Conservation (phyloP, 2,329 filamentous ascomycete genomes). For the Sclerotinia sclerotiorum region DNA sequence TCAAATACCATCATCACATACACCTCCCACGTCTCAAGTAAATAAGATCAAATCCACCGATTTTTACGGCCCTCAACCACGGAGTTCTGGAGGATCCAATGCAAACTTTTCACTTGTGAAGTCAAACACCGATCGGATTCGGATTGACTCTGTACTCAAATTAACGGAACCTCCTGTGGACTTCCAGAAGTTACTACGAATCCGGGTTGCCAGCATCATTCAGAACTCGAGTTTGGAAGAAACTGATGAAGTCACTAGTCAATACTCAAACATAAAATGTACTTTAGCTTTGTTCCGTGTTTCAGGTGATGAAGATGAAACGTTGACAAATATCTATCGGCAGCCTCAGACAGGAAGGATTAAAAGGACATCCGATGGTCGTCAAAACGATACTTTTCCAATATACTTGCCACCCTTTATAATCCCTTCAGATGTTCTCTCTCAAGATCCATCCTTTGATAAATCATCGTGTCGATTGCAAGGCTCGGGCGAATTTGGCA, state of each 20-base stretch:
- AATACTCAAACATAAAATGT: conserved; percentile 30
- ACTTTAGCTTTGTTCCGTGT: conserved; percentile 29
- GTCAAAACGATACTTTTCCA: not conserved
- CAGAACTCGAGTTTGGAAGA: conserved; percentile 13
- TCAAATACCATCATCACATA: conserved; percentile 17
- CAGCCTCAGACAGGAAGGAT: conserved; percentile 18
- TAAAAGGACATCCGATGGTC: not conserved
- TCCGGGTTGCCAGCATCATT: conserved; percentile 31
- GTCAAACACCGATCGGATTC: not conserved
- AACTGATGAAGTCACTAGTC: conserved; percentile 4
- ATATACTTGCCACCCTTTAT: conserved; percentile 17
- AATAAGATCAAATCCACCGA: conserved; percentile 27
- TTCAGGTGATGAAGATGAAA: conserved; percentile 29
- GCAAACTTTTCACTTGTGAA: not conserved
- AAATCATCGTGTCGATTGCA: not conserved
- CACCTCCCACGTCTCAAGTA: conserved; percentile 22
- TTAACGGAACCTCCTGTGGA: conserved; percentile 24
- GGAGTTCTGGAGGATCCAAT: not conserved
- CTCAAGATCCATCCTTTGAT: conserved; percentile 1
- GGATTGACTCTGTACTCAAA: conserved; percentile 18
- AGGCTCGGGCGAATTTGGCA: not conserved
- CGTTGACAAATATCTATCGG: conserved; percentile 19
- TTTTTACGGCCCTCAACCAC: conserved; percentile 27
- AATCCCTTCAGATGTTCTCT: conserved; percentile 16
- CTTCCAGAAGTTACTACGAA: conserved; percentile 31